A percentile compares a stretch with the other conserved stretches of the same genome.
These are phyloP conservation scores for Xylariaceae sp. DNA, from an alignment of 2,329 filamentous ascomycete genomes.

Conservation along the genomic window DNA sequence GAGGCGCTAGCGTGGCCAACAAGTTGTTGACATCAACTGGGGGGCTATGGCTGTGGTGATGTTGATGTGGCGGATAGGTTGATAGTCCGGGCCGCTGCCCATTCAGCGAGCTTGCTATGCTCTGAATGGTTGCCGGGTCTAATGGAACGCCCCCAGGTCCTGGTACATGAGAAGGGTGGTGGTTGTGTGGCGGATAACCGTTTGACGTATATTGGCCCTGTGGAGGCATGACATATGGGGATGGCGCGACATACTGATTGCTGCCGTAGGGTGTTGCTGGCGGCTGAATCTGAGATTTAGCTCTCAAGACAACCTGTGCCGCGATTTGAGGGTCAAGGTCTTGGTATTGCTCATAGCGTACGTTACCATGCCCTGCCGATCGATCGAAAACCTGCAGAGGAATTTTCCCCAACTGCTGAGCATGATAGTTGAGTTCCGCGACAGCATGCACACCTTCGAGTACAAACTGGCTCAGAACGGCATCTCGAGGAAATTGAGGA, in stretches of 20 bases:
- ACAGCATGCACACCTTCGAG: slow-evolving; percentile 86
- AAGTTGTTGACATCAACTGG: slow-evolving; percentile 24
- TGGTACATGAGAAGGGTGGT: slow-evolving; percentile 10
- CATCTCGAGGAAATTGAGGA: slow-evolving; percentile 69
- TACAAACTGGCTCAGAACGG: slow-evolving; percentile 80
- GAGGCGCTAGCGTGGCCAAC: slow-evolving; percentile 25
- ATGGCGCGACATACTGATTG: slow-evolving; percentile 26
- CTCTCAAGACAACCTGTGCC: slow-evolving; percentile 73
- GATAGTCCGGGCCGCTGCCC: slow-evolving; percentile 21
- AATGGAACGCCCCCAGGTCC: slow-evolving; percentile 20
- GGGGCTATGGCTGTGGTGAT: slow-evolving; percentile 18
- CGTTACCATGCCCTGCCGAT: slow-evolving; percentile 65
- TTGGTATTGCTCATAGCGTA: slow-evolving; percentile 83
- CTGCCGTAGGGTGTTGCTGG: slow-evolving; percentile 24
- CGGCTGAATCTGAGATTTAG: slow-evolving; percentile 47
- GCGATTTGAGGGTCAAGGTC: slow-evolving; percentile 75
- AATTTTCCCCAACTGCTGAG: slow-evolving; percentile 70
- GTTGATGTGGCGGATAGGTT: slow-evolving; percentile 23
- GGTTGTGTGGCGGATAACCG: slow-evolving; percentile 19
- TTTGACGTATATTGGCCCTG: slow-evolving; percentile 31
- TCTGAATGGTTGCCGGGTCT: slow-evolving; percentile 32
- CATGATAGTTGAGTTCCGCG: slow-evolving; percentile 66
- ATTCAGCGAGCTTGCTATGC: slow-evolving; percentile 32
- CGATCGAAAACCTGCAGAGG: slow-evolving; percentile 83
- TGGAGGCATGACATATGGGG: slow-evolving; percentile 18